These are phyloP conservation scores for Tetrahymena malaccensis DNA, from an alignment of 73 alveolate species.

Conservation along the genomic window DNA sequence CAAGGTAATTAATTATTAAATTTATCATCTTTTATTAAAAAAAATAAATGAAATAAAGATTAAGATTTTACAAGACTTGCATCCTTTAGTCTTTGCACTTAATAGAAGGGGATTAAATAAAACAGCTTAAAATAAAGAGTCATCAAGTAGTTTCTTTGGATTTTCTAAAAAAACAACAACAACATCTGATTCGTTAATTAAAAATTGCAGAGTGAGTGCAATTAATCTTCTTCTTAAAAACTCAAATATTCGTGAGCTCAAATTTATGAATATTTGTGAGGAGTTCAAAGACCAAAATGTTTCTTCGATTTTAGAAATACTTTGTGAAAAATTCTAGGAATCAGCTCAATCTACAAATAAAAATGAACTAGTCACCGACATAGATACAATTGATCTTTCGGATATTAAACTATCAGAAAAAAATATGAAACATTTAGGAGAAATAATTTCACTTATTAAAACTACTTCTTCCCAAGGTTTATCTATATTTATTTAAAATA, in stretches of 20 bases:
- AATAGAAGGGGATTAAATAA: not conserved
- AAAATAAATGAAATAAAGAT: not conserved
- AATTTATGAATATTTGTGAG: not conserved
- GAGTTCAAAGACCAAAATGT: not conserved
- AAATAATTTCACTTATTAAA: not conserved
- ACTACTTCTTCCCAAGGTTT: not conserved
- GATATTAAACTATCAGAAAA: not conserved
- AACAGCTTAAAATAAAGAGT: not conserved
- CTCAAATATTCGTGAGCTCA: not conserved
- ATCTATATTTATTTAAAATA: not conserved
- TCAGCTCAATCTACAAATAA: not conserved
- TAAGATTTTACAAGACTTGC: not conserved
- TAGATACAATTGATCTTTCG: not conserved
- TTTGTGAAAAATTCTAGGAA: not conserved
- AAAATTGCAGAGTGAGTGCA: not conserved
- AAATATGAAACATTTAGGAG: not conserved
- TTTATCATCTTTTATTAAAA: not conserved
- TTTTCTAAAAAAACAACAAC: not conserved
- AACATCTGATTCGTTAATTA: not conserved
- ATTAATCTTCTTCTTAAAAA: not conserved
- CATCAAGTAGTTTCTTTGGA: not conserved
- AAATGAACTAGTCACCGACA: not conserved
- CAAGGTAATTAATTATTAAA: not conserved
- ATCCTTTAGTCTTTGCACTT: not conserved
- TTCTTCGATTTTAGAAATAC: not conserved